A percentile compares a stretch with the other conserved stretches of the same genome.
Conservation (phyloP, 2,329 filamentous ascomycete species). For the Tolypocladium tropicale region DNA sequence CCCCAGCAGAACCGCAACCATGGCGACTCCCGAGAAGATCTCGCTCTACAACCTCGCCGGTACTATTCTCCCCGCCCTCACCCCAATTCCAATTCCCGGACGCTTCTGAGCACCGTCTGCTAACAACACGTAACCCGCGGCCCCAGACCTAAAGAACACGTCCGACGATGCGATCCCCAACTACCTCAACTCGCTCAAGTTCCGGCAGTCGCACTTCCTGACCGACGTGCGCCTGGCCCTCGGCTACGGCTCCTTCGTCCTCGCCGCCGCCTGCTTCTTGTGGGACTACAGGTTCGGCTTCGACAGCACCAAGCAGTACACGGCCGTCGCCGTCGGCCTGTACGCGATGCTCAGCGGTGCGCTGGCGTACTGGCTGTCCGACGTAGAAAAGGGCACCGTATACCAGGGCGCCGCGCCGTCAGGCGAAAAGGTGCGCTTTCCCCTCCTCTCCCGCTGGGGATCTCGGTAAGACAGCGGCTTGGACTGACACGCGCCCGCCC, state of each 20-base stretch:
- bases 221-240: slow-evolving; percentile 74
- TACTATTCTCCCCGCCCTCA: slow-evolving; percentile 19
- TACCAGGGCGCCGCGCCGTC: slow-evolving; percentile 63
- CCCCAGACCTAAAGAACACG: slow-evolving; percentile 85
- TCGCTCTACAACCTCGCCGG: slow-evolving; percentile 58
- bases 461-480: not conserved
- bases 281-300: slow-evolving; percentile 91
- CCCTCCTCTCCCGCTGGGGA: not conserved
- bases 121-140: slow-evolving; percentile 1
- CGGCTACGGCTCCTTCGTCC: slow-evolving; percentile 71
- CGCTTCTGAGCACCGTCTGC: not conserved
- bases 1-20: slow-evolving; percentile 7
- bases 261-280: slow-evolving; percentile 75
- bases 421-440: slow-evolving; percentile 50
- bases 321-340: slow-evolving; percentile 63
- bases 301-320: slow-evolving; percentile 74
- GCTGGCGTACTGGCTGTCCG: slow-evolving; percentile 77
- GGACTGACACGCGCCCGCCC: not conserved
- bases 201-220: slow-evolving; percentile 70
- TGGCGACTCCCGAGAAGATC: slow-evolving; percentile 41
- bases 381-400: slow-evolving; percentile 69
- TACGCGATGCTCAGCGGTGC: slow-evolving; percentile 73
- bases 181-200: slow-evolving; percentile 82
- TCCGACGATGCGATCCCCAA: slow-evolving; percentile 90
- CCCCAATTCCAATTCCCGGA: not conserved